These are phyloP conservation scores for Litchi chinensis DNA, from an alignment of 345 rosid species.

Conservation along the genomic window DNA sequence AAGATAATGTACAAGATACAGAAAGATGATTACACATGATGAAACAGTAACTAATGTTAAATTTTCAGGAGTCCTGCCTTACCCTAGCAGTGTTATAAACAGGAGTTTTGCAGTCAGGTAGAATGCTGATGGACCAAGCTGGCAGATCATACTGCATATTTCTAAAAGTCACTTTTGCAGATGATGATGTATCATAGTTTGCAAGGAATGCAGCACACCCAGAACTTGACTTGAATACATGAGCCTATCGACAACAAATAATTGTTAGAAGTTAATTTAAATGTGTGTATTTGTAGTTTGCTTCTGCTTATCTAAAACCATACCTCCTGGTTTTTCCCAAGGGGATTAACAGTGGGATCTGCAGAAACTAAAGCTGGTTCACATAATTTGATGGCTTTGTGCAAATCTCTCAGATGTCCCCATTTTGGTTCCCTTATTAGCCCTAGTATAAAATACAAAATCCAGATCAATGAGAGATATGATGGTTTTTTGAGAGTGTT, in stretches of 20 bases:
- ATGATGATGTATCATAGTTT: slow-evolving; percentile 54
- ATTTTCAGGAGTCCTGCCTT: slow-evolving; percentile 11
- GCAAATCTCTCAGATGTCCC: slow-evolving; percentile 90
- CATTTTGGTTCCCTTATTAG: slow-evolving; percentile 78
- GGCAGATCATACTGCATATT: slow-evolving; percentile 69
- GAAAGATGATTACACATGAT: not conserved
- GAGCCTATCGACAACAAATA: slow-evolving; percentile 53
- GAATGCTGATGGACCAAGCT: slow-evolving; percentile 91
- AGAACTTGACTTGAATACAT: slow-evolving; percentile 54
- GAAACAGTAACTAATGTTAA: not conserved
- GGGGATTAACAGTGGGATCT: slow-evolving; percentile 52
- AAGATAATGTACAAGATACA: not conserved
- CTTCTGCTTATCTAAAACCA: not conserved
- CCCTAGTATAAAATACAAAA: slow-evolving; percentile 41
- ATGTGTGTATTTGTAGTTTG: not conserved
- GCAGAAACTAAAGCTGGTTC: slow-evolving; percentile 81
- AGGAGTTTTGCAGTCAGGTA: slow-evolving; percentile 83
- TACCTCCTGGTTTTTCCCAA: slow-evolving; percentile 85
- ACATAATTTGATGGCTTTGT: slow-evolving; percentile 77
- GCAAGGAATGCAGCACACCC: slow-evolving; percentile 90
- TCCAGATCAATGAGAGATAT: not conserved
- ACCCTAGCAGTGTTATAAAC: slow-evolving; percentile 90
- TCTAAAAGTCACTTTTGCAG: slow-evolving; percentile 58
- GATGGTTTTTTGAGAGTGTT: not conserved
- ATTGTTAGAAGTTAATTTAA: not conserved